phyloP scores from a whole-genome alignment of 768 basidiomycete species.

The Xerocomus spinulosus region DNA sequence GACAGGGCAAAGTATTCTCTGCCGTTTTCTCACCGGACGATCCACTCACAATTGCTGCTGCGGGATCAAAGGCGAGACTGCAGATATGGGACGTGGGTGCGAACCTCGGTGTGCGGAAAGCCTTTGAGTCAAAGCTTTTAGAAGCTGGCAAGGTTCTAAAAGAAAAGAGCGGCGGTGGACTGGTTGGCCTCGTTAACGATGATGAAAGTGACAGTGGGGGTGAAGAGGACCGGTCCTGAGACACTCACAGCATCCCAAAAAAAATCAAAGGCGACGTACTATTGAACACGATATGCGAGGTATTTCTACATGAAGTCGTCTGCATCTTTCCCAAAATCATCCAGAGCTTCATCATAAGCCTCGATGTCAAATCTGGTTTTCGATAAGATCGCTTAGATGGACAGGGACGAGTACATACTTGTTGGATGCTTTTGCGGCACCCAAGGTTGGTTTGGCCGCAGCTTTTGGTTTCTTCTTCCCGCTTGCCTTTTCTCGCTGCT shows the following conservation, averaged over 20 bases:
- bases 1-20: slow-evolving; percentile 94
- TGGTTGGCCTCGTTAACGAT: slow-evolving; percentile 65
- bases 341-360: slow-evolving; percentile 83
- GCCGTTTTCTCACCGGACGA: slow-evolving; percentile 90
- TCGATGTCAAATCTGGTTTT: slow-evolving; percentile 65
- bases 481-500: slow-evolving; percentile 75
- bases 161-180: slow-evolving; percentile 62
- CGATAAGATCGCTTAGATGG: slow-evolving; percentile 10
- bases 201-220: slow-evolving; percentile 55
- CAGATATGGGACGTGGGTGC: slow-evolving; percentile 95
- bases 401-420: slow-evolving; percentile 41
- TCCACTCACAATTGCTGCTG: slow-evolving; percentile 88
- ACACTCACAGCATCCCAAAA: too few species aligned
- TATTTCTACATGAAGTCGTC: slow-evolving; percentile 87
- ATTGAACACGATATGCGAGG: slow-evolving; percentile 16
- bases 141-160: slow-evolving; percentile 65
- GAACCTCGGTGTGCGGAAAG: slow-evolving; percentile 76
- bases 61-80: slow-evolving; percentile 88
- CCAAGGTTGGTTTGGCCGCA: slow-evolving; percentile 68
- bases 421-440: slow-evolving; percentile 60
- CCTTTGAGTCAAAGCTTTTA: slow-evolving; percentile 73
- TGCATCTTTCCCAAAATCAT: slow-evolving; percentile 72
- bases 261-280: slow-evolving; percentile 4
- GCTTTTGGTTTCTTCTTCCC: slow-evolving; percentile 88
- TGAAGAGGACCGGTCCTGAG: slow-evolving; percentile 53